Evolutionary conservation across 805 yeast genomes (phyloP).

Genomic region (Myxozyma monticola): DNA sequence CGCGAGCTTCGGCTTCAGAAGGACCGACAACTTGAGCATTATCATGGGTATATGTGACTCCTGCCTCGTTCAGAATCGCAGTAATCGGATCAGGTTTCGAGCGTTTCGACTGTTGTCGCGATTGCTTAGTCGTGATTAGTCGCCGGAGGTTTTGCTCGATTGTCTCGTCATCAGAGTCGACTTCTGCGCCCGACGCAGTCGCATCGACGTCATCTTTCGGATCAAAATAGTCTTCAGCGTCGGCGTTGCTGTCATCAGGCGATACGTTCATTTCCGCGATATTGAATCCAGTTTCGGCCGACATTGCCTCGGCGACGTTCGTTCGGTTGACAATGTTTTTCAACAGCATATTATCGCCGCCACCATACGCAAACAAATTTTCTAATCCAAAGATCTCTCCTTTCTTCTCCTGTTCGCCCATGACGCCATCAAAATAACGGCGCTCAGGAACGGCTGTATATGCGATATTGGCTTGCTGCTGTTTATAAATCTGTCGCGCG

Average conservation of each 20-base stretch:
- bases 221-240: neutral
- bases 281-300: conserved; percentile 6
- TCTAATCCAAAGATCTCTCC: conserved; percentile 25
- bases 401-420: conserved; percentile 10
- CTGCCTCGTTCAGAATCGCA: conserved; percentile 23
- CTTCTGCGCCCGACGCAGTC: neutral
- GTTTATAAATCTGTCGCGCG: conserved; percentile 28
- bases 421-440: conserved; percentile 25
- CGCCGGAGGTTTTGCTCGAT: neutral
- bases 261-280: conserved; percentile 9
- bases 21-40: conserved; percentile 22
- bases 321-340: conserved; percentile 19
- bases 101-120: neutral
- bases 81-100: conserved; percentile 18
- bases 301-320: conserved; percentile 23
- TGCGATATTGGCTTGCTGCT: conserved; percentile 28
- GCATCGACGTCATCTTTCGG: neutral
- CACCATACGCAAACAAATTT: conserved; percentile 12
- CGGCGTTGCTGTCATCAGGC: neutral
- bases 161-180: neutral
- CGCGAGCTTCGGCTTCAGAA: conserved; percentile 13
- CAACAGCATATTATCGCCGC: conserved; percentile 1
- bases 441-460: conserved; percentile 23
- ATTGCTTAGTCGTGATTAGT: neutral
- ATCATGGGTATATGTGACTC: conserved; percentile 23